Percentiles rank a stretch among this genome's conserved stretches.
phyloP scores from a whole-genome alignment of 1,284 basidiomycete species.

The Cutaneotrichosporon cavernicola region DNA sequence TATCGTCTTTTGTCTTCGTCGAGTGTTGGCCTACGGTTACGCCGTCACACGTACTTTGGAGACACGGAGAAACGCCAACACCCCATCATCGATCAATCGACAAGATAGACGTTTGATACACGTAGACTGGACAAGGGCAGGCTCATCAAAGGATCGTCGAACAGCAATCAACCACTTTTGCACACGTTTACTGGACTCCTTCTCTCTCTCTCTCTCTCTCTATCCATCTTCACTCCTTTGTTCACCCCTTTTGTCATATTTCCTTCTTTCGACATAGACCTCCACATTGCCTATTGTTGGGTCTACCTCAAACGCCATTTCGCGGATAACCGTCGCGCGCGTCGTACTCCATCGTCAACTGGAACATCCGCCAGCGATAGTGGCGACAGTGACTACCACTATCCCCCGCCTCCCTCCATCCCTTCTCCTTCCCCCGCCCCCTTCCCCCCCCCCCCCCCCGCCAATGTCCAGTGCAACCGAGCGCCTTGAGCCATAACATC shows the following conservation, averaged over 20 bases:
- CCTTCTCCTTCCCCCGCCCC: not conserved
- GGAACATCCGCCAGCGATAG: not conserved
- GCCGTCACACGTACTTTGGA: too few relatives aligned
- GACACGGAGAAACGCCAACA: too few relatives aligned
- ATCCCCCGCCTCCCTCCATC: not conserved
- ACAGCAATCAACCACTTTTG: too few relatives aligned
- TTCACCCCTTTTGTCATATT: not conserved
- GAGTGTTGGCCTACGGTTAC: too few relatives aligned
- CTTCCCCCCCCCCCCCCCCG: not conserved
- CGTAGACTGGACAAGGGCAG: too few relatives aligned
- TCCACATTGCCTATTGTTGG: not conserved
- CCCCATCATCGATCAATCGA: too few relatives aligned
- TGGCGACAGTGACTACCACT: too few relatives aligned
- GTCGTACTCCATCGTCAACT: not conserved
- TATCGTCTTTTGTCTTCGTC: too few relatives aligned
- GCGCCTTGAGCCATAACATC: not conserved
- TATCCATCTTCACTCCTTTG: not conserved
- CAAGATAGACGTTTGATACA: too few relatives aligned
- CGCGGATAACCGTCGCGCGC: not conserved
- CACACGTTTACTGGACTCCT: not conserved
- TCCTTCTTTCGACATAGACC: not conserved
- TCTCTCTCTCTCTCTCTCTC: not conserved
- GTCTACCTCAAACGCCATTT: too few relatives aligned
- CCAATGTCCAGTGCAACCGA: not conserved
- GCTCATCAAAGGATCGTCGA: too few relatives aligned